These are phyloP conservation scores for Dryas octopetala DNA, from an alignment of 306 rosid species.

Conservation along the genomic window DNA sequence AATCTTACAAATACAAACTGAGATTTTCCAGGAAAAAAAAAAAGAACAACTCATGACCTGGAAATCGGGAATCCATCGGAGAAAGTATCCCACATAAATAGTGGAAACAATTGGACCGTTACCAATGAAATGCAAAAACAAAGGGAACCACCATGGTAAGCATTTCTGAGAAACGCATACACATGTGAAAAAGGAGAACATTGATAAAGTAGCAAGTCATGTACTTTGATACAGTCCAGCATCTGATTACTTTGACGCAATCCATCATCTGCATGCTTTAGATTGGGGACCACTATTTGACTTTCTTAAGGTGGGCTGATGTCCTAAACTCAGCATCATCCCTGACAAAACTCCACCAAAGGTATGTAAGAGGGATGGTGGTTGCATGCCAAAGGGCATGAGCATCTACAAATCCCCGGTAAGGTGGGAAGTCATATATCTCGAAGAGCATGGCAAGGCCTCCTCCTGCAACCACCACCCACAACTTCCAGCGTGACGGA, in stretches of 20 bases:
- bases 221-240: slow-evolving; percentile 42
- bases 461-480: slow-evolving; percentile 64
- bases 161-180: slow-evolving; percentile 48
- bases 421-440: slow-evolving; percentile 86
- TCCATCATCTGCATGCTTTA: not conserved
- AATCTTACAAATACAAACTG: slow-evolving; percentile 20
- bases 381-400: slow-evolving; percentile 79
- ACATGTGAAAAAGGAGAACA: slow-evolving; percentile 39
- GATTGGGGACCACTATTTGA: slow-evolving; percentile 42
- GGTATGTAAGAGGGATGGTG: slow-evolving; percentile 70
- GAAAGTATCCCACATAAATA: slow-evolving; percentile 35
- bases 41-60: slow-evolving; percentile 22
- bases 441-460: slow-evolving; percentile 60
- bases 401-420: slow-evolving; percentile 78
- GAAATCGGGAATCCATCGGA: slow-evolving; percentile 38
- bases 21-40: slow-evolving; percentile 13
- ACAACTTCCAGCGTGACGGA: slow-evolving; percentile 69
- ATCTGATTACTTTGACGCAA: slow-evolving; percentile 18
- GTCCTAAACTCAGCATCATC: slow-evolving; percentile 89
- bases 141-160: slow-evolving; percentile 49
- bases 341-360: slow-evolving; percentile 92
- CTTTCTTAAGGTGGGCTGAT: slow-evolving; percentile 59
- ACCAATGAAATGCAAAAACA: slow-evolving; percentile 29
- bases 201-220: slow-evolving; percentile 44
- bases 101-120: slow-evolving; percentile 45